Base-by-base conservation (phyloP, 495 filamentous ascomycete genomes). In the Lasiosphaeria hispida region DNA sequence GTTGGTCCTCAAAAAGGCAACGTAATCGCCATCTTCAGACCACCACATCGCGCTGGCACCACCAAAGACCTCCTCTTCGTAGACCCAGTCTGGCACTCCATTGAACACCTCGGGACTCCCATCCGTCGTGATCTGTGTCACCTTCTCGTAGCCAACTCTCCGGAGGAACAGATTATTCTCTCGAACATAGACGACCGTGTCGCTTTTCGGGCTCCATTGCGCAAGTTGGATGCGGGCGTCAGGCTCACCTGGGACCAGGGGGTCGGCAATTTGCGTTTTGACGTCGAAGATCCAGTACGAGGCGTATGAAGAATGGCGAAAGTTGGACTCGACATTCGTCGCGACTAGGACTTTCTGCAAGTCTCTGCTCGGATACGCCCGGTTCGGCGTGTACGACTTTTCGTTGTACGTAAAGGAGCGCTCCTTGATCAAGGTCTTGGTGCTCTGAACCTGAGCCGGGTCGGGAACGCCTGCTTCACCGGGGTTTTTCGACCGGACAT, bases 11-110 rank as follows among this genome's bases (percentile, higher is more conserved):
- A 97, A 70, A 70, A 96, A 97, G 15, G 94, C 91, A 59, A 98
- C 71, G 69, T 86, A 94, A 50, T 88, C 86, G 15, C 91, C 94
- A 68, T 92, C 91, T 19, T 85, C 80, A 15, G 90, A 91, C 91
- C 90, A 97, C 94, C 94, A 97, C 0, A 92, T 92, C 7, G 87
- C 95, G 48, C 81, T 91, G 62, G 90, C 88, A 3, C 84, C 85
- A 1, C 75, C 60, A 61, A 97, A 88, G 6, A 98, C 92, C 72
- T 98, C 94, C 68, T 98, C 94, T 68, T 98, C 94, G 63, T 97
- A 98, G 0, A 98, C 94, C 94, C 94, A 98, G 71, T 98, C 94
- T 0, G 94, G 94, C n/a, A 96, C 85, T 17, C 94, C 94, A 64
- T 97, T 95, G 77, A 98, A 97, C 13, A 94, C 81, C 57, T 97